Evolutionary conservation across 306 rosid genomes (phyloP).

Genomic region (Corylus heterophylla): DNA sequence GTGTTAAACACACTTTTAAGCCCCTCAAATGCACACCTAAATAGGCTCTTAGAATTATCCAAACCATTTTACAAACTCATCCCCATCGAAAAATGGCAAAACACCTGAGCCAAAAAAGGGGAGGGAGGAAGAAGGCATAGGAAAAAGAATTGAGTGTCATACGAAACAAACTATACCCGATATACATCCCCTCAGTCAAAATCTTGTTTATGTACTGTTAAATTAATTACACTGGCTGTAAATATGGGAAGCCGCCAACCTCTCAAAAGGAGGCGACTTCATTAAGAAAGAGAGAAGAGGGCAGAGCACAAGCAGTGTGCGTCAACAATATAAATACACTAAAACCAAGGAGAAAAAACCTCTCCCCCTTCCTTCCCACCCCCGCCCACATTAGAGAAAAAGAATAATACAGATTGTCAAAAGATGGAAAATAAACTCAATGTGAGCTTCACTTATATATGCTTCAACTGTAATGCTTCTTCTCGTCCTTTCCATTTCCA

Average conservation of each 20-base stretch:
- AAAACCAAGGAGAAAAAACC: conserved; percentile 9
- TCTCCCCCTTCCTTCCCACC: not conserved
- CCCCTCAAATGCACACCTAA: too few species aligned
- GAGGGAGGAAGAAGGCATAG: not conserved
- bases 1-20: too few species aligned
- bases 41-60: not conserved
- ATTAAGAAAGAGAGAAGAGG: conserved; percentile 2
- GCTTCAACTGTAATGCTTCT: conserved; percentile 21
- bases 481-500: conserved; percentile 25
- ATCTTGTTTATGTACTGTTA: conserved; percentile 48
- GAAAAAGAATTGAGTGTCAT: not conserved
- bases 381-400: conserved; percentile 14
- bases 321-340: conserved; percentile 17
- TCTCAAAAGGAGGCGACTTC: conserved; percentile 28
- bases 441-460: conserved; percentile 26
- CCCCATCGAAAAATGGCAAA: not conserved
- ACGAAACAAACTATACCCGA: conserved; percentile 36
- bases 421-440: conserved; percentile 16
- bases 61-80: conserved; percentile 17
- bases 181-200: conserved; percentile 37
- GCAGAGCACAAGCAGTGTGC: conserved; percentile 19
- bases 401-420: conserved; percentile 8
- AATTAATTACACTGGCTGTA: conserved; percentile 33
- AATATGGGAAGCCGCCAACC: conserved; percentile 29
- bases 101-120: not conserved